A percentile compares a stretch with the other conserved stretches of the same genome.
These are phyloP conservation scores for Eucalyptus coolabah DNA, from an alignment of 345 rosid genomes.

Conservation along the genomic window DNA sequence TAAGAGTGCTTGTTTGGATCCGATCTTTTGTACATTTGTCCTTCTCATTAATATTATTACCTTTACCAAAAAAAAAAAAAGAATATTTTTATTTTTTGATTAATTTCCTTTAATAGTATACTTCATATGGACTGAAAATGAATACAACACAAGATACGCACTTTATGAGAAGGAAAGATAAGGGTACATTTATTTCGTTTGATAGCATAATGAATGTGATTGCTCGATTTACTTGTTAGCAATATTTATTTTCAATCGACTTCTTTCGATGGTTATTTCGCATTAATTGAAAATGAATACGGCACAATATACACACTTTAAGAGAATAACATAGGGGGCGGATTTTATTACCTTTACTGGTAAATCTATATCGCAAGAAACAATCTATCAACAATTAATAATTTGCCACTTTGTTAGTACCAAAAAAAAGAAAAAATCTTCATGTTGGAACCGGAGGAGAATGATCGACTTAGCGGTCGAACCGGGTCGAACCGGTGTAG, in stretches of 20 bases:
- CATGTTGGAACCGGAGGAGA: not conserved
- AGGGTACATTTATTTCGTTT: too few species aligned
- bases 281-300: not conserved
- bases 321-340: not conserved
- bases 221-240: accelerated
- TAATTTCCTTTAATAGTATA: too few species aligned
- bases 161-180: too few species aligned
- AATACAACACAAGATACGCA: not conserved
- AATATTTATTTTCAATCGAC: too few species aligned
- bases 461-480: not conserved
- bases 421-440: not conserved
- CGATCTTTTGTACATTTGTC: too few species aligned
- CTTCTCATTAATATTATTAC: too few species aligned
- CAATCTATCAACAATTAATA: not conserved
- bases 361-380: not conserved
- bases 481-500: not conserved
- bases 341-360: not conserved
- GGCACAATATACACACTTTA: accelerated
- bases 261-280: accelerated
- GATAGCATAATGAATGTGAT: accelerated
- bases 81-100: not conserved
- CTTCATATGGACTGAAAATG: not conserved
- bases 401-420: not conserved
- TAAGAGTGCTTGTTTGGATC: too few species aligned
- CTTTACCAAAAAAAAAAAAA: too few species aligned